Conservation (phyloP, 305 asterid genomes). For the Caryopteris hybrid region DNA sequence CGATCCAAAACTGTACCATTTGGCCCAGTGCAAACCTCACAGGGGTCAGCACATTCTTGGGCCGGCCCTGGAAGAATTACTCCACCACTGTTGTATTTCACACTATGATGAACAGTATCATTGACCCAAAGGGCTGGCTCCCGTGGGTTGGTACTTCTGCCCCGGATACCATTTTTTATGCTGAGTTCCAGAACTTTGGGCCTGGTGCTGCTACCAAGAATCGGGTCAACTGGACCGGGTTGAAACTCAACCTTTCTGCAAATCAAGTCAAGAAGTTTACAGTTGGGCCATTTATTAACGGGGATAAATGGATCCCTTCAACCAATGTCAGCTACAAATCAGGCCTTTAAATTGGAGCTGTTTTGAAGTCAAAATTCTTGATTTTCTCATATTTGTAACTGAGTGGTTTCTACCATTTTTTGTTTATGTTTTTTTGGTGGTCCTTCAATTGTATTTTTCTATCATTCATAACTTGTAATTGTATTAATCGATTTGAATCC, state of each 20-base stretch:
- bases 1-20: conserved; percentile 28
- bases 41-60: conserved; percentile 25
- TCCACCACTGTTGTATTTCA: conserved; percentile 20
- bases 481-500: background rate
- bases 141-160: conserved; percentile 24
- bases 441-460: no score
- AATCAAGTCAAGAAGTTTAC: conserved; percentile 16
- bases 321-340: conserved; percentile 13
- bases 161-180: conserved; percentile 26
- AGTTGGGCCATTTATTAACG: conserved; percentile 22
- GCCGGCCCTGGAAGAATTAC: conserved; percentile 39
- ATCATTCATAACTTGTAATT: background rate
- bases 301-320: conserved; percentile 31
- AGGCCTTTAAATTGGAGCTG: conserved; percentile 13
- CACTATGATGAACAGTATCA: background rate
- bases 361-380: background rate
- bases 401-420: background rate
- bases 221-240: conserved; percentile 27
- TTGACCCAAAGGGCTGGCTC: conserved; percentile 32
- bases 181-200: conserved; percentile 28
- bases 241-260: conserved; percentile 20
- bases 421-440: background rate
- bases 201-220: conserved; percentile 18
- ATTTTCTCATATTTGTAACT: background rate
- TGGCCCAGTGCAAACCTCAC: conserved; percentile 12